Conservation (phyloP, 345 rosid species). For the Aquilaria yunnanensis region DNA sequence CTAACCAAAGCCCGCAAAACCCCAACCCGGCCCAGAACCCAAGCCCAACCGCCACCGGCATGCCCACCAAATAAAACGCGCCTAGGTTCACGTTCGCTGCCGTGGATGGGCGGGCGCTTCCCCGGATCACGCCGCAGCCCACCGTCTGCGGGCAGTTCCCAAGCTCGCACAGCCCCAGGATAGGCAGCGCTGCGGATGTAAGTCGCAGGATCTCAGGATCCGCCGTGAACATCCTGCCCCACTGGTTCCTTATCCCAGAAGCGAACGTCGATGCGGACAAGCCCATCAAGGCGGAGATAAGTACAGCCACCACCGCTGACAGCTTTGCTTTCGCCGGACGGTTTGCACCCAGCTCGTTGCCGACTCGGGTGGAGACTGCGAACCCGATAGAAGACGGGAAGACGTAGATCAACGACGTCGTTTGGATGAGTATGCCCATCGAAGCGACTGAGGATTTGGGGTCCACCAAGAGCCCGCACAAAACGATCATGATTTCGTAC, state of each 20-base stretch:
- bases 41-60: slow-evolving; percentile 86
- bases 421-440: slow-evolving; percentile 87
- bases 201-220: slow-evolving; percentile 62
- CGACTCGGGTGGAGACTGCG: slow-evolving; percentile 90
- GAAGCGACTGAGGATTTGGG: slow-evolving; percentile 84
- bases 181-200: slow-evolving; percentile 76
- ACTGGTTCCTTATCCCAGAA: slow-evolving; percentile 46
- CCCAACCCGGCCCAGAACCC: slow-evolving; percentile 66
- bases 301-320: slow-evolving; percentile 55
- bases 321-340: slow-evolving; percentile 55
- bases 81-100: slow-evolving; percentile 92
- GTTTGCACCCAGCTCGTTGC: slow-evolving; percentile 81
- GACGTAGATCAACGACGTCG: slow-evolving; percentile 79
- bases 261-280: slow-evolving; percentile 63
- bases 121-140: slow-evolving; percentile 87
- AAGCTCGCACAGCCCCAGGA: slow-evolving; percentile 73
- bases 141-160: slow-evolving; percentile 97
- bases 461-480: slow-evolving; percentile 62
- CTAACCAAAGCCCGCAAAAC: slow-evolving; percentile 84
- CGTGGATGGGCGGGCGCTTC: slow-evolving; percentile 74
- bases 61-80: slow-evolving; percentile 84
- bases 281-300: slow-evolving; percentile 58
- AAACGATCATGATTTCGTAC: slow-evolving; percentile 87
- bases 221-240: slow-evolving; percentile 76
- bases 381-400: slow-evolving; percentile 83